Conservation (phyloP, 192 early-diverging fungal species). For the Coemansia sp. region DNA sequence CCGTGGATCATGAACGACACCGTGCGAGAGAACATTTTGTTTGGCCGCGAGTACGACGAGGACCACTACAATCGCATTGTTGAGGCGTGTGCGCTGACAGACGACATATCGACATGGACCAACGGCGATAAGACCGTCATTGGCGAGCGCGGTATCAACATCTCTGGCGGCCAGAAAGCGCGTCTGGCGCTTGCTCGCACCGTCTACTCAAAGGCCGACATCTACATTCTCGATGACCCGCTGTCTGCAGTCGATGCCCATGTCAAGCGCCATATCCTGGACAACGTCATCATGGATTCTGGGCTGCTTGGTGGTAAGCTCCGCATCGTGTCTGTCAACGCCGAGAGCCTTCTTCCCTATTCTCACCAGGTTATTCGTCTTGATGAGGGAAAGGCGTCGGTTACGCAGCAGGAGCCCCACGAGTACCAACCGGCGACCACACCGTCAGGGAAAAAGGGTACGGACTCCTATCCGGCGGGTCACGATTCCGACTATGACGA, state of each 20-base stretch:
- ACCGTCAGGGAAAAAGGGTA: background rate
- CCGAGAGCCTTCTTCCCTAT: slow-evolving; percentile 16
- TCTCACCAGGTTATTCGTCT: slow-evolving; percentile 24
- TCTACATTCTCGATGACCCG: slow-evolving; percentile 72
- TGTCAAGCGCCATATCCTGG: slow-evolving; percentile 64
- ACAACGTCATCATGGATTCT: slow-evolving; percentile 58
- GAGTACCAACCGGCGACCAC: slow-evolving; percentile 24
- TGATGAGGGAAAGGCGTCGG: slow-evolving; percentile 7
- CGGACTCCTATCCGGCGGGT: no score
- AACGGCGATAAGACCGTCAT: slow-evolving; percentile 70
- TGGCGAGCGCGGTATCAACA: slow-evolving; percentile 68
- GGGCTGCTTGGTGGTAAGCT: slow-evolving; percentile 58
- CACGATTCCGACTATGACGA: background rate
- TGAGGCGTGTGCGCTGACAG: slow-evolving; percentile 60
- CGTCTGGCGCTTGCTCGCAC: slow-evolving; percentile 65
- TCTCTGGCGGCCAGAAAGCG: slow-evolving; percentile 72
- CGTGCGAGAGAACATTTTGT: slow-evolving; percentile 77
- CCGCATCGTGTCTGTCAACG: slow-evolving; percentile 46
- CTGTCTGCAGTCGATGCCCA: slow-evolving; percentile 68
- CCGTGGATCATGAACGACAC: slow-evolving; percentile 54
- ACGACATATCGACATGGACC: slow-evolving; percentile 64
- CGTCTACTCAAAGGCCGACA: slow-evolving; percentile 67
- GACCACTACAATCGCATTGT: slow-evolving; percentile 61
- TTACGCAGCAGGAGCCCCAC: slow-evolving; percentile 53
- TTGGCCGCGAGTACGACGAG: slow-evolving; percentile 65